A percentile compares a stretch with the other conserved stretches of the same genome.
phyloP scores from a whole-genome alignment of 257 asterid species.

The Ajuga chamaepitys region DNA sequence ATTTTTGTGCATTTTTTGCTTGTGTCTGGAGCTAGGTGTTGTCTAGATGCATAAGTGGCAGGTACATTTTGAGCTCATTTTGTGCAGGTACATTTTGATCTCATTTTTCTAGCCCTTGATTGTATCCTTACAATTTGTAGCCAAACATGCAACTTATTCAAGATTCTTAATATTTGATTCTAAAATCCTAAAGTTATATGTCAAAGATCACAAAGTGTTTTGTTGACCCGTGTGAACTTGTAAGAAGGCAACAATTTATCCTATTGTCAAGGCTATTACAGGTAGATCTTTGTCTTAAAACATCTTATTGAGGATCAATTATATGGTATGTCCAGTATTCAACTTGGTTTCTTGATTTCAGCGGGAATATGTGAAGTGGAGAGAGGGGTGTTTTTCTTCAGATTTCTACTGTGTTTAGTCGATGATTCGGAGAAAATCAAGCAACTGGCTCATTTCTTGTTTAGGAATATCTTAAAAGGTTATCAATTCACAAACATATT shows the following conservation, averaged over 20 bases:
- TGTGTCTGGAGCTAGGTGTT: not conserved
- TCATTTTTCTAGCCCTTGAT: not conserved
- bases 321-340: not conserved
- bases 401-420: slow-evolving; percentile 76
- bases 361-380: slow-evolving; percentile 96
- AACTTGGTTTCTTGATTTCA: slow-evolving; percentile 25
- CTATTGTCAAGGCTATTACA: slow-evolving; percentile 85
- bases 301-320: slow-evolving; percentile 5
- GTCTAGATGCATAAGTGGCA: not conserved
- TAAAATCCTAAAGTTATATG: slow-evolving; percentile 49
- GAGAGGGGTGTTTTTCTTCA: slow-evolving; percentile 90
- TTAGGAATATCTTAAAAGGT: slow-evolving; percentile 91
- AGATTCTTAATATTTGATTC: slow-evolving; percentile 1
- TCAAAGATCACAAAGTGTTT: slow-evolving; percentile 80
- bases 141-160: slow-evolving; percentile 6
- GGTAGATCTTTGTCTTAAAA: slow-evolving; percentile 31
- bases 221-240: slow-evolving; percentile 86
- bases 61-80: slow-evolving; percentile 42
- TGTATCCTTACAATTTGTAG: not conserved
- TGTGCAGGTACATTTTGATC: slow-evolving; percentile 65
- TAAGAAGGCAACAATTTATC: slow-evolving; percentile 85
- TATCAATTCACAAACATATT: slow-evolving; percentile 14
- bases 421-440: slow-evolving; percentile 79
- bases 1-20: not conserved
- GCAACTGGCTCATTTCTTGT: slow-evolving; percentile 86